Base-by-base conservation (phyloP, 164 flowering plant species). In the Platanus orientalis region DNA sequence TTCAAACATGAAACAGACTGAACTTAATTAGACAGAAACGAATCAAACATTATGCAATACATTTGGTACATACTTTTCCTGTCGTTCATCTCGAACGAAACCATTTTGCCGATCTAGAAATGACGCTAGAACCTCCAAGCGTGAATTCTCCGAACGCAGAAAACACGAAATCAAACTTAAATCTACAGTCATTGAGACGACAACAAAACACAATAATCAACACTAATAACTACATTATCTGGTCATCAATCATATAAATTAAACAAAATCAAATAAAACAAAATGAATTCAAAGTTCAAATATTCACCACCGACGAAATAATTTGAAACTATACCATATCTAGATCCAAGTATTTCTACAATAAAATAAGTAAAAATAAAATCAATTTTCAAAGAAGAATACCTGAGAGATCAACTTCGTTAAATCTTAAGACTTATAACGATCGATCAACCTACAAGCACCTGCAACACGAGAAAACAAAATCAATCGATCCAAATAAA, bases 31-130 rank as follows among this genome's bases (percentile, higher is more conserved):
- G n/a, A n/a, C n/a, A n/a, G n/a, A n/a, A n/a, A n/a, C n/a, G n/a
- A n/a, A n/a, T n/a, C n/a, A n/a, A 19, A 4, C 29, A 0, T 3
- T 10, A 72, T n/a, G n/a, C n/a, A n/a, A n/a, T n/a, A n/a, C n/a
- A n/a, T n/a, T n/a, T n/a, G n/a, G n/a, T n/a, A n/a, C 88, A 71
- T 64, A 87, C 92, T 87, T 71, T 84, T 87, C 9, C 93, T 81
- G 68, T 87, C 90, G 62, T 87, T 85, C 93, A 84, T 84, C 74
- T 87, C 93, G 52, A 87, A 87, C 27, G 88, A 80, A 75, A 84
- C 78, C 93, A 87, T 84, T 39, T 74, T 74, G 70, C n/a, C n/a
- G n/a, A n/a, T n/a, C n/a, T n/a, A n/a, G n/a, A n/a, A n/a, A 42
- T 11, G 65, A 32, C 27, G 53, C 63, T 27, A 25, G 45, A 34